These are phyloP conservation scores for Entrophospora sp. DNA, from an alignment of 192 early-diverging fungal species.

Conservation along the genomic window DNA sequence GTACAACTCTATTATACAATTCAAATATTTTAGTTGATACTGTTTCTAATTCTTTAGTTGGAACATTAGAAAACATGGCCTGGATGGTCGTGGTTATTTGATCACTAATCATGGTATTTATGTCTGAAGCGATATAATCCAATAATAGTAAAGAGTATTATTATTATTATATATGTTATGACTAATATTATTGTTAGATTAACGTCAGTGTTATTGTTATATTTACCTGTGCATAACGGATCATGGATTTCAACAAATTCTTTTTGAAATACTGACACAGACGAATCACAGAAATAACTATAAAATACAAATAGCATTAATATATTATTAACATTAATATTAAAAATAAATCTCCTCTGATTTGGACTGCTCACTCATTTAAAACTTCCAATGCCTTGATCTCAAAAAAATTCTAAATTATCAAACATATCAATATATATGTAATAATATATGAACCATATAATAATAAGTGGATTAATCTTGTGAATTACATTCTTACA, in stretches of 20 bases:
- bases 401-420: constrained; percentile 21
- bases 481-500: too few species aligned
- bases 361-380: not conserved
- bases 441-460: not conserved
- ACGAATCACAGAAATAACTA: constrained; percentile 49
- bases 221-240: constrained; percentile 47
- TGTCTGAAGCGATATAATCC: constrained; percentile 18
- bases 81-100: constrained; percentile 37
- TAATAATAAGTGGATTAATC: not conserved
- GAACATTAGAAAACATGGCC: constrained; percentile 41
- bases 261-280: constrained; percentile 44
- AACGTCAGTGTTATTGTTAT: too few species aligned
- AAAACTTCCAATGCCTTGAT: constrained; percentile 27
- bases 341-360: too few species aligned
- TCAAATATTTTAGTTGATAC: constrained; percentile 36
- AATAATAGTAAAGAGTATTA: too few species aligned
- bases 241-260: constrained; percentile 56
- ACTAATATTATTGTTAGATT: too few species aligned
- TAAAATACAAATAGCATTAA: constrained; percentile 22
- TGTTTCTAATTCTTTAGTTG: constrained; percentile 43
- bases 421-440: not conserved
- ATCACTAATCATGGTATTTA: constrained; percentile 35
- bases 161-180: too few species aligned
- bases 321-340: not conserved
- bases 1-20: constrained; percentile 33